Conservation (phyloP, 345 rosid genomes). For the Eucalyptus regnans region DNA sequence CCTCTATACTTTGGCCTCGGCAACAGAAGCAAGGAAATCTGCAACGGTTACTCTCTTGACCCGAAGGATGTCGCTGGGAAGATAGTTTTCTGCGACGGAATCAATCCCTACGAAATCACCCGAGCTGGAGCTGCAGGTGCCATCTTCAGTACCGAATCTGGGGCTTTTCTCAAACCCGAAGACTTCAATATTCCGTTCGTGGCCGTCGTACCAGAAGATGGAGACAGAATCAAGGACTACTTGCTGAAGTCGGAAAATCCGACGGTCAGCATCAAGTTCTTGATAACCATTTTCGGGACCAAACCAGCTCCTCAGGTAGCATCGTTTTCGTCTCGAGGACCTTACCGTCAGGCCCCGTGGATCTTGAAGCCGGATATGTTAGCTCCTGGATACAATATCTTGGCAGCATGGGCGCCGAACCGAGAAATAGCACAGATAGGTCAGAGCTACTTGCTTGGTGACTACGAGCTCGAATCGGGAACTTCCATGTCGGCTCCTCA, state of each 20-base stretch:
- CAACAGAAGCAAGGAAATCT: constrained; percentile 26
- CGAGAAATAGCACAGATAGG: constrained; percentile 5
- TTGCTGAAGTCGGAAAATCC: constrained; percentile 1
- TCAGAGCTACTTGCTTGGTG: constrained; percentile 9
- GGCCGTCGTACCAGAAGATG: constrained; percentile 1
- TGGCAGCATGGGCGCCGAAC: constrained; percentile 40
- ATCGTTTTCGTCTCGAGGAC: constrained; percentile 33
- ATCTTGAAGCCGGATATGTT: constrained; percentile 36
- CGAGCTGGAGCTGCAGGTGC: constrained; percentile 22
- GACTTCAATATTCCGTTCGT: constrained; percentile 15
- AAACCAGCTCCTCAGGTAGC: constrained; percentile 37
- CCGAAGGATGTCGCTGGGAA: constrained; percentile 21
- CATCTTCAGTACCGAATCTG: constrained; percentile 9
- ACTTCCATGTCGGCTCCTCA: constrained; percentile 52
- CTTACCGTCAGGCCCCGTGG: constrained; percentile 23
- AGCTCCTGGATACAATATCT: constrained; percentile 25
- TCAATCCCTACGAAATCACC: not conserved
- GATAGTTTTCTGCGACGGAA: constrained; percentile 21
- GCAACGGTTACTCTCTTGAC: constrained; percentile 6
- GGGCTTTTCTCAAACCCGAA: not conserved
- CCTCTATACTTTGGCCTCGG: constrained; percentile 25
- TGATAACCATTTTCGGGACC: constrained; percentile 9
- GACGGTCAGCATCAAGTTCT: constrained; percentile 13
- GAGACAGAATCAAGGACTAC: constrained; percentile 10
- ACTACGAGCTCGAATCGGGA: constrained; percentile 15